phyloP scores from a whole-genome alignment of 306 rosid species.

The Prunus salicina region DNA sequence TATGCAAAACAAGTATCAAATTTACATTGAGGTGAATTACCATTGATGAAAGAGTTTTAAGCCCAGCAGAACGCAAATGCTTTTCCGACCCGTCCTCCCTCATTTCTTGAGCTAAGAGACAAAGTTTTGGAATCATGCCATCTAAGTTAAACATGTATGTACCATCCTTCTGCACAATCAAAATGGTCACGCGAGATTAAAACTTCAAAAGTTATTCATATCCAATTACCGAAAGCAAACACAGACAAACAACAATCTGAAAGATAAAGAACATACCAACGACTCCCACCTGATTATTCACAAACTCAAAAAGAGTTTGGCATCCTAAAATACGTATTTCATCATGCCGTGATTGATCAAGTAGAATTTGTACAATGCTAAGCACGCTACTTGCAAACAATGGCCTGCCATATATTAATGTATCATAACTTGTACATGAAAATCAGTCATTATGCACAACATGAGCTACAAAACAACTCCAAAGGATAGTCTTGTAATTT shows the following conservation, averaged over 20 bases:
- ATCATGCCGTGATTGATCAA: conserved; percentile 59
- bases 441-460: background rate
- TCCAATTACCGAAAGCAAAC: background rate
- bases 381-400: conserved; percentile 75
- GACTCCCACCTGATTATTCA: conserved; percentile 64
- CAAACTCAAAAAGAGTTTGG: conserved; percentile 61
- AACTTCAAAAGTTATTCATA: background rate
- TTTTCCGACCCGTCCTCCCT: conserved; percentile 45
- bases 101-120: conserved; percentile 55
- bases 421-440: conserved; percentile 13
- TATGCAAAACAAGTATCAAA: conserved; percentile 9
- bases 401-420: conserved; percentile 46
- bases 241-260: conserved; percentile 6
- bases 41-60: conserved; percentile 66
- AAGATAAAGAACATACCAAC: conserved; percentile 26
- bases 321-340: conserved; percentile 70
- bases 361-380: conserved; percentile 60
- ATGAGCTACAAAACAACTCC: background rate
- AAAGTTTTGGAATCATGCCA: conserved; percentile 53
- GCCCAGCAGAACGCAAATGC: conserved; percentile 47
- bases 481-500: background rate
- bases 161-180: conserved; percentile 54
- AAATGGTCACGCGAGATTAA: conserved; percentile 11
- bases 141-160: conserved; percentile 77
- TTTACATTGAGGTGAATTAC: conserved; percentile 30